A percentile compares a stretch with the other conserved stretches of the same genome.
These are phyloP conservation scores for Candida ficus DNA, from an alignment of 805 yeast species.

Conservation along the genomic window DNA sequence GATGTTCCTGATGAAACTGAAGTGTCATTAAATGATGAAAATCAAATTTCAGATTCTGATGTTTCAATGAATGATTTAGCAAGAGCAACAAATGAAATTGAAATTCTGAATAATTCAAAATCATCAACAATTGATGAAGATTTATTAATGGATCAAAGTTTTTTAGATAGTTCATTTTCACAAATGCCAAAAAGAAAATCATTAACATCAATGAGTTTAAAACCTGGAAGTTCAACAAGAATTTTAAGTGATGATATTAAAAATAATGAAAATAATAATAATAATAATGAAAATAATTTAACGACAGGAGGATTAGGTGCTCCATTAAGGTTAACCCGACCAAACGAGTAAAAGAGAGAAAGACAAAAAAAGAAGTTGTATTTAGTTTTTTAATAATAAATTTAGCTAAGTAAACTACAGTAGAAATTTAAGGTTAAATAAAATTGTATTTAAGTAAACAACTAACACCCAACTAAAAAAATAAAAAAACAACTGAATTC, in stretches of 20 bases:
- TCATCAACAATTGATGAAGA: conserved; percentile 1
- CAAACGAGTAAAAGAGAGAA: too few species aligned
- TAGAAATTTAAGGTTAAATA: too few species aligned
- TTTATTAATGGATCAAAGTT: conserved; percentile 15
- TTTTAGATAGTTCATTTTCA: conserved; percentile 13
- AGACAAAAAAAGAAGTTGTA: too few species aligned
- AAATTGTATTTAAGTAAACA: too few species aligned
- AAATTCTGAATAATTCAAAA: conserved; percentile 10
- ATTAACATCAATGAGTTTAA: conserved; percentile 21
- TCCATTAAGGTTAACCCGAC: conserved; percentile 12
- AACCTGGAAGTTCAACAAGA: conserved; percentile 12
- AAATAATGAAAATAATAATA: background rate
- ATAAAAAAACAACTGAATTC: too few species aligned
- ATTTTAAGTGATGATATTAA: background rate
- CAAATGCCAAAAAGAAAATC: conserved; percentile 17
- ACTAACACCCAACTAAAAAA: too few species aligned
- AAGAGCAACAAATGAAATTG: conserved; percentile 18
- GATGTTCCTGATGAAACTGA: conserved; percentile 28
- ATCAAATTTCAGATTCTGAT: conserved; percentile 17
- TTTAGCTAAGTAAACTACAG: too few species aligned
- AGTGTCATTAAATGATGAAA: conserved; percentile 3
- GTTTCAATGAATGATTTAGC: conserved; percentile 23
- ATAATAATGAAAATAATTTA: background rate
- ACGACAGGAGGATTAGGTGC: conserved; percentile 12
- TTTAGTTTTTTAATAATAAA: background rate